Evolutionary conservation across 257 asterid species (phyloP), one percentile per base, ranked within the genome.

Genomic region (Cruciata laevipes): DNA sequence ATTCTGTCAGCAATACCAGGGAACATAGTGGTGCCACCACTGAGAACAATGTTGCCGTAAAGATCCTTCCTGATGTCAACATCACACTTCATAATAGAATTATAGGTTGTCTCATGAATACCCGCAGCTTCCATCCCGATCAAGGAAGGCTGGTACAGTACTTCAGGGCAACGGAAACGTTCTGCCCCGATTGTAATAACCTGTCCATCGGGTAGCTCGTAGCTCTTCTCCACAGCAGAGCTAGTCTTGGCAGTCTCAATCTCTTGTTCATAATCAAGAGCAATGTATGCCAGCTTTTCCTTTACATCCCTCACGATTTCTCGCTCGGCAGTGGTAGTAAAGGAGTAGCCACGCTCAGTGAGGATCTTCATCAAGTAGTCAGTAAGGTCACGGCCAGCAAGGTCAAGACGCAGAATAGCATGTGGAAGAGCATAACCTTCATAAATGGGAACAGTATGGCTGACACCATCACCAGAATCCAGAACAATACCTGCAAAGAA

Each of bases 111-210:
- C 78, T 81, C 82, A 11, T 81, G 85, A 24, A 81, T 75, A 53
- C 85, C 85, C 1, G 85, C 82, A 61, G 85, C 82, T 74, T 80
- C 85, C 85, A 80, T 80, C 12, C 85, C 85, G 16, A 80, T 80
- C 82, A 80, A 77, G 1, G 85, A 73, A 6, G 85, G 85, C 70
- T 80, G 85, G 78, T 68, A 80, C n/a, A 80, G 82, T 21, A 80
- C 85, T 35, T 80, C 85, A 17, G 85, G 85, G 69, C 82, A 77
- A 10, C 85, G 73, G 73, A 80, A 80, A 13, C 85, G 80, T 42
- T 80, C 85, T 8, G 76, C 76, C 35, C 85, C 85, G 5, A 80
- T 80, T 9, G 85, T 80, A 40, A 80, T 80, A 18, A 80, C 85
- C 56, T 80, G 85, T 20, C 85, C 85, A 63, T 80, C 85, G 3